Conservation (phyloP, 176 grass and related monocot species). For the Phragmites australis region DNA sequence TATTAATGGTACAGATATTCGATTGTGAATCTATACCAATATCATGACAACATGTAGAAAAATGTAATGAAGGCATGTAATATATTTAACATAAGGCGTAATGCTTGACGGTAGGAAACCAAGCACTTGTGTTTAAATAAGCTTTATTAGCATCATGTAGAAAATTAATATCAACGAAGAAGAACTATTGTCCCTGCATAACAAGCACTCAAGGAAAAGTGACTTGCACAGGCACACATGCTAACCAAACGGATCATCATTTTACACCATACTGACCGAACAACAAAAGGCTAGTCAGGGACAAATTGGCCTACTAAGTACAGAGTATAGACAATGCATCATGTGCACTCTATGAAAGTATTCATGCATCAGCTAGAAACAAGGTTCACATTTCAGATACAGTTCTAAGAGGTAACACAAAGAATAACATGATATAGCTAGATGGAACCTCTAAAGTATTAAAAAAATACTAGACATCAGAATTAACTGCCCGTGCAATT, state of each 20-base stretch:
- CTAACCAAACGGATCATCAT: constrained; percentile 16
- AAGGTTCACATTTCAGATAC: constrained; percentile 11
- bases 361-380: constrained; percentile 20
- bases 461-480: not conserved
- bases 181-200: not conserved
- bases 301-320: constrained; percentile 11
- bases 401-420: not conserved
- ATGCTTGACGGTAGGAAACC: constrained; percentile 7
- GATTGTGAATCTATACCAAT: not conserved
- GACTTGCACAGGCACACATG: not conserved
- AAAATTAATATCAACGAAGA: constrained; percentile 3
- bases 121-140: not conserved
- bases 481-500: not conserved
- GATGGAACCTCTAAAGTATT: too few relatives aligned
- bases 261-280: not conserved
- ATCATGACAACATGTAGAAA: not conserved
- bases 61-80: not conserved
- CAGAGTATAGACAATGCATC: not conserved
- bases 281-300: constrained; percentile 3
- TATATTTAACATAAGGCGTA: not conserved
- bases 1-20: not conserved
- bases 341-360: constrained; percentile 11
- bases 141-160: constrained; percentile 5
- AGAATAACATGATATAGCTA: not conserved
- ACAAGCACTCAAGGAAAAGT: constrained; percentile 1